Base-by-base conservation (phyloP, 345 rosid genomes). In the Geranium brycei region DNA sequence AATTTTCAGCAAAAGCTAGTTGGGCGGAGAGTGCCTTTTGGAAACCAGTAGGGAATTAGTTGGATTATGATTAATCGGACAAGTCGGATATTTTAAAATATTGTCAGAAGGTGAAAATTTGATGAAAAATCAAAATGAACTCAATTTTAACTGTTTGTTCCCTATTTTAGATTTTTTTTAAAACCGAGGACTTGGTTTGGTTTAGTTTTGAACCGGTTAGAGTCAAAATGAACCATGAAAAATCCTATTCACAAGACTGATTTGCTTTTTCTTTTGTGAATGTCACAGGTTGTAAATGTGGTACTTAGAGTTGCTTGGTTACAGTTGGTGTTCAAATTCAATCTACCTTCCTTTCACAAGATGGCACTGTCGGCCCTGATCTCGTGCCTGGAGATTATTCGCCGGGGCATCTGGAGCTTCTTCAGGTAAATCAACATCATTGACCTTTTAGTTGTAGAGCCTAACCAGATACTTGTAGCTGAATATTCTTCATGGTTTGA, bases 351-450 rank as follows among this genome's bases (percentile, higher is more conserved):
- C 1, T 76, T 83, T 64, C 79, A 81, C 19, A 80, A 80, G 68
- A 68, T 83, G 70, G 82, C 82, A 0, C 69, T 72, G 17, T 66
- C 82, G 16, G 76, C 79, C 10, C 53, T 77, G 15, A 72, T 78
- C 30, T 74, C 93, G 59, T 83, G 85, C 70, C 79, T 86, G 18
- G 96, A 89, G 72, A 78, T 85, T 12, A 65, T 85, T 61, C 82
- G 91, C 16, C 79, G 91, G 0, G 91, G 89, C 57, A 74, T 87
- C 40, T 89, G 93, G 93, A 89, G 78, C 72, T 89, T 89, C 77
- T 87, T 87, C 85, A 84, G 90, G 95, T 85, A 74, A 7, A n/a
- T 30, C 30, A 17, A 62, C 41, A 1, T 58, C 2, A 23, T 23
- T 23, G 28, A 23, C 28, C 28, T 23, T 23, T 23, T 23, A 23